Base-by-base conservation (phyloP, 176 grass and related monocot genomes). In the Hordeum marinum region DNA sequence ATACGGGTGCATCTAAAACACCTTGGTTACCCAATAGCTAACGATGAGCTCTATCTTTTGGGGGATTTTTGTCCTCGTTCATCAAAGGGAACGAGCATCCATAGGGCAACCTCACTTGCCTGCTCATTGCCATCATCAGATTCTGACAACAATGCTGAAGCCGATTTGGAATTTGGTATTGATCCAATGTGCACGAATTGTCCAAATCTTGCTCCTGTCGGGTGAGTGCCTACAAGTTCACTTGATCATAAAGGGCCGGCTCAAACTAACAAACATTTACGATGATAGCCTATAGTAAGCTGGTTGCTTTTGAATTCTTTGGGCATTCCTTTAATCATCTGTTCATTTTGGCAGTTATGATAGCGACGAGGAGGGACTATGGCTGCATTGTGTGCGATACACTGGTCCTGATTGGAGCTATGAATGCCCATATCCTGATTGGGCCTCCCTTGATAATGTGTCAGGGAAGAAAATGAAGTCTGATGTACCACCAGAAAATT, bases 1-100 rank as follows among this genome's bases (percentile, higher is more conserved):
- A 95, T 98, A 92, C 76, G 96, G 65, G 96, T 98, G 29, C 96
- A 98, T 90, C 88, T 98, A 6, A 94, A 98, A 86, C 89, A 92
- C 71, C 61, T 86, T 77, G 93, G 96, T 75, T 89, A 98, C 80
- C 93, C 96, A 78, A 95, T 95, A 90, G 96, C 89, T 52, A 98
- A 98, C 80, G 96, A 98, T 46, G 81, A 83, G 26, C 81, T 98
- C 45, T 98, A 98, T 66, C 86, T 95, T 50, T 92, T 90, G 4
- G 87, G 88, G 34, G 50, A 85, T 67, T 89, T 89, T 69, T 82
- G 81, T 80, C 77, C 87, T 50, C 88, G 83, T 83, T 92, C 93
- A 23, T 80, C 86, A 78, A 90, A 85, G 73, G 68, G 91, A 78
- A 90, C 45, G 76, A 45, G 72, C 72, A 75, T 74, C 40, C 72